Base-by-base conservation (phyloP, 768 basidiomycete genomes). In the Serpula lacrymans region DNA sequence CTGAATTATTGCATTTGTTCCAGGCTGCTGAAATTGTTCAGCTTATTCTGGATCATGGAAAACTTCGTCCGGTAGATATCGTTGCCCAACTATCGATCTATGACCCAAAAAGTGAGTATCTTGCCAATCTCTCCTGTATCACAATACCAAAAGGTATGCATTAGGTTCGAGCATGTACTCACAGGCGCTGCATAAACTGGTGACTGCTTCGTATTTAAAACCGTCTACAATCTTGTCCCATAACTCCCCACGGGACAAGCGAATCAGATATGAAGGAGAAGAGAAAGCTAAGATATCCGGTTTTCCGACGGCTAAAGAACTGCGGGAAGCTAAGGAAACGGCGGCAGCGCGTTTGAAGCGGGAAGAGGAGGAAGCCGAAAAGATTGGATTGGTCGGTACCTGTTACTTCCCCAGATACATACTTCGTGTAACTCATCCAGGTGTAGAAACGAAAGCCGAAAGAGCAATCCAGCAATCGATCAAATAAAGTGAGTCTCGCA, bases 31-130 rank as follows among this genome's bases (percentile, higher is more conserved):
- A 85, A 41, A 80, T 97, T 39, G 68, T 96, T 16, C 79, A 82
- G 51, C 63, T 80, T 9, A 68, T 95, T 20, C 66, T 95, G 39
- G 80, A 92, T 54, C 84, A 91, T 54, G 94, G 94, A 26, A 94
- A 92, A 59, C 74, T 95, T 53, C 79, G 80, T 34, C 73, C 82
- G 3, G 78, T 78, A 51, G 84, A 91, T 41, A 79, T 95, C 34
- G 49, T 86, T 18, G 64, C 70, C 13, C 59, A 64, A 28, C 59
- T 83, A 21, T 71, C 75, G 8, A 62, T 67, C 12, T 64, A 63
- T 42, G 79, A 87, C 50, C 58, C 69, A 10, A 84, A 83, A 65
- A 67, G 88, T 86, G 52, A 46, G 60, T 23, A 36, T 41, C n/a
- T n/a, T 7, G 24, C 18, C 17, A 20, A n/a, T 44, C 13, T 35